phyloP scores from a whole-genome alignment of 345 rosid species.

The Eucalyptus curtisii region DNA sequence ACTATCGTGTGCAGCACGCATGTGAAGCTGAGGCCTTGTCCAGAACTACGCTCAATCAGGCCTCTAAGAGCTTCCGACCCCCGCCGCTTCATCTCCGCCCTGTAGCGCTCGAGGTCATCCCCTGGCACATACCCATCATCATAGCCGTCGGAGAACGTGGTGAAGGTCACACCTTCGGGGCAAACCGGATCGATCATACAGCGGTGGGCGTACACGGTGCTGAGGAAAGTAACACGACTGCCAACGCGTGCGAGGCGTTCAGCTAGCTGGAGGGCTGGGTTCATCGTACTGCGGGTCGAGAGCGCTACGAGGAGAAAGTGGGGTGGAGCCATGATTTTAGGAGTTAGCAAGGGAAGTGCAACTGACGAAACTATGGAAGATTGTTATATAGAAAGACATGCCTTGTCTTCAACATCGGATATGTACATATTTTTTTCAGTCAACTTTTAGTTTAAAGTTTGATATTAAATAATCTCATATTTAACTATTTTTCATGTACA shows the following conservation, averaged over 20 bases:
- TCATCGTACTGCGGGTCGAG: conserved; percentile 48
- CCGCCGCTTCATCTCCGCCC: background rate
- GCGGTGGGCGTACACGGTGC: conserved; percentile 18
- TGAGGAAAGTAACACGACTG: conserved; percentile 31
- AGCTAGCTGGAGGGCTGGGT: conserved; percentile 47
- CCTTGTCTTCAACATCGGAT: background rate
- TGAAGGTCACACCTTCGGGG: conserved; percentile 18
- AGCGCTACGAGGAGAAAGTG: conserved; percentile 32
- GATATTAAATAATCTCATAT: background rate
- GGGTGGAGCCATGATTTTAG: background rate
- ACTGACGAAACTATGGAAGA: background rate
- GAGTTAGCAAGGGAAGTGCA: background rate
- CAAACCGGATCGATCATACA: conserved; percentile 15
- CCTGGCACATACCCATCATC: conserved; percentile 25
- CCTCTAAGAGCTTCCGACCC: no score
- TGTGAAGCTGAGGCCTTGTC: no score
- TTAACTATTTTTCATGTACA: no score
- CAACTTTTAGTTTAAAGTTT: background rate
- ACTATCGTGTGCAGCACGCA: no score
- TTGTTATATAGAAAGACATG: background rate
- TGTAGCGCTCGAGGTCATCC: background rate
- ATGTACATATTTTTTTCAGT: background rate
- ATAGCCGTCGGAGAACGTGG: conserved; percentile 41
- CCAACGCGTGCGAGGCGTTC: conserved; percentile 43
- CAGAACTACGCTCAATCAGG: no score